Conservation (phyloP, 2,329 filamentous ascomycete species). For the Diaporthe sp. region DNA sequence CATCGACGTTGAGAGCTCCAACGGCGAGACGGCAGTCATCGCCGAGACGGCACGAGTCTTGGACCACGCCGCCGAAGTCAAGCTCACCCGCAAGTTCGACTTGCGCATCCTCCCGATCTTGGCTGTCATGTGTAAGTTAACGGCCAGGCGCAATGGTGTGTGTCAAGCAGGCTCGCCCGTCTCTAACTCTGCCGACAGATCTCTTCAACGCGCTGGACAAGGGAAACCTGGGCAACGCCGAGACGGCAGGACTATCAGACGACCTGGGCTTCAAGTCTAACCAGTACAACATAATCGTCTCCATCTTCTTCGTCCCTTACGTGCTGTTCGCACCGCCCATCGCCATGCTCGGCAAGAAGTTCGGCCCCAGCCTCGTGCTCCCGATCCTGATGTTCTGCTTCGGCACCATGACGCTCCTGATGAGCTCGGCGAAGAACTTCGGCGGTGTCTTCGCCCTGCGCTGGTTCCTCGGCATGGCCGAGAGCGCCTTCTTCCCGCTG, state of each 20-base stretch:
- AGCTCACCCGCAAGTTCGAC: slow-evolving; percentile 62
- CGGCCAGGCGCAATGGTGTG: background rate
- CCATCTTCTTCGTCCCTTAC: slow-evolving; percentile 81
- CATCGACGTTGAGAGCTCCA: slow-evolving; percentile 45
- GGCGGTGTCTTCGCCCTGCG: slow-evolving; percentile 75
- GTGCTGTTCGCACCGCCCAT: slow-evolving; percentile 78
- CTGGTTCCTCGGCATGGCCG: slow-evolving; percentile 79
- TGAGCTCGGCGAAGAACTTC: slow-evolving; percentile 70
- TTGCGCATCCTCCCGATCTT: slow-evolving; percentile 59
- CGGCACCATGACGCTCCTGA: slow-evolving; percentile 74
- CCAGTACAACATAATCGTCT: slow-evolving; percentile 78
- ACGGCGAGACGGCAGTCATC: slow-evolving; percentile 44
- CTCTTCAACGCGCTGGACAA: slow-evolving; percentile 65
- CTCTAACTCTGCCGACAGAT: slow-evolving; percentile 47
- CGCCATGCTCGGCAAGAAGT: slow-evolving; percentile 77
- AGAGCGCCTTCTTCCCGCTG: slow-evolving; percentile 78
- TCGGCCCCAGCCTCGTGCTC: slow-evolving; percentile 73
- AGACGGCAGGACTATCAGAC: slow-evolving; percentile 65
- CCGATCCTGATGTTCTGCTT: slow-evolving; percentile 77
- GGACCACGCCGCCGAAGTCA: slow-evolving; percentile 57
- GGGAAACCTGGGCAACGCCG: slow-evolving; percentile 68
- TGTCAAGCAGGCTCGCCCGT: background rate
- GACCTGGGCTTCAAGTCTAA: slow-evolving; percentile 72
- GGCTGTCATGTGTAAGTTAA: slow-evolving; percentile 57
- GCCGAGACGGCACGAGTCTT: slow-evolving; percentile 50